These are phyloP conservation scores for Globisporangium irregulare DNA, from an alignment of 352 stramenopile species.

Conservation along the genomic window DNA sequence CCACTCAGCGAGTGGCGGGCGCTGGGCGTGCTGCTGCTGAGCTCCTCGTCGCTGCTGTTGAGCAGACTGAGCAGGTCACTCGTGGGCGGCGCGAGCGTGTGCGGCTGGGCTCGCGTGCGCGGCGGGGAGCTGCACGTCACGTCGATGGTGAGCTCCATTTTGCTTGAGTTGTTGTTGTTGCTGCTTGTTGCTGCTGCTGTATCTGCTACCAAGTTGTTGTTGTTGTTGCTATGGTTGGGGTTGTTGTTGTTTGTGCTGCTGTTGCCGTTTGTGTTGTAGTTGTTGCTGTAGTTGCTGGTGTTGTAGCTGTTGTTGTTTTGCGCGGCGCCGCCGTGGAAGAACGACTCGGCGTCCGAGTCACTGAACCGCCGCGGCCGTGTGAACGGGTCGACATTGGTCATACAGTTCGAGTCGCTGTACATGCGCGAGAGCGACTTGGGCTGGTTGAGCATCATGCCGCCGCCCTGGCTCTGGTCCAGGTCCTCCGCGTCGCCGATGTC, in stretches of 20 bases:
- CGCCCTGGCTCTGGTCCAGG: constrained; percentile 21
- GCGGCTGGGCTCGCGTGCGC: constrained; percentile 13
- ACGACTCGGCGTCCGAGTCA: constrained; percentile 74
- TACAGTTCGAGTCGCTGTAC: constrained; percentile 68
- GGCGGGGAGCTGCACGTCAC: constrained; percentile 10
- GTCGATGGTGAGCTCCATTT: constrained; percentile 21
- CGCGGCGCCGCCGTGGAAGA: constrained; percentile 43
- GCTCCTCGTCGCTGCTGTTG: constrained; percentile 10
- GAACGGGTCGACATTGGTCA: constrained; percentile 31
- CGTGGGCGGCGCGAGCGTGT: constrained; percentile 12
- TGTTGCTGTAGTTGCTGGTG: constrained; percentile 1
- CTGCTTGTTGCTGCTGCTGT: constrained; percentile 8
- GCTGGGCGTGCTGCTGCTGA: constrained; percentile 4
- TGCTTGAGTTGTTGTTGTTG: background rate
- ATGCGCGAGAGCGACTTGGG: constrained; percentile 62
- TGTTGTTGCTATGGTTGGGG: background rate
- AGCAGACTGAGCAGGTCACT: background rate
- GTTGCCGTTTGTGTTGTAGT: constrained; percentile 6
- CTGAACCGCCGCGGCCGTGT: constrained; percentile 70
- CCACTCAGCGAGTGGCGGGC: background rate
- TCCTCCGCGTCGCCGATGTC: constrained; percentile 68
- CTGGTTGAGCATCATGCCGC: constrained; percentile 34
- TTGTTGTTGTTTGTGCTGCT: background rate
- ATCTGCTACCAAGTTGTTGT: background rate
- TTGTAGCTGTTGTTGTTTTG: constrained; percentile 22